phyloP scores from a whole-genome alignment of 805 yeast species.

The Tetrapisispora taiwanensis region DNA sequence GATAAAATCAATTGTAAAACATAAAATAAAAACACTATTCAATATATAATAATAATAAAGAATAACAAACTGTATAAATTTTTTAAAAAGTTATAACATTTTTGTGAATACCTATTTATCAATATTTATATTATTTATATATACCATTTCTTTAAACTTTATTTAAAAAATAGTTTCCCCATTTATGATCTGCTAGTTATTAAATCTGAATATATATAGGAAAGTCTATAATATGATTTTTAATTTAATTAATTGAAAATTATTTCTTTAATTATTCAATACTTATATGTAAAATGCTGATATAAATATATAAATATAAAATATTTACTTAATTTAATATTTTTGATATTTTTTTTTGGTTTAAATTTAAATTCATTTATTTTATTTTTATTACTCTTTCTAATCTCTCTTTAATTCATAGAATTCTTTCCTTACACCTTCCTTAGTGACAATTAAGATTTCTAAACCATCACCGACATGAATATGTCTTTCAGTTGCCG shows the following conservation, averaged over 20 bases:
- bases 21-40: background rate
- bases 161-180: no score
- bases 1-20: background rate
- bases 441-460: slow-evolving; percentile 82
- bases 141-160: no score
- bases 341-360: background rate
- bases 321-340: background rate
- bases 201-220: no score
- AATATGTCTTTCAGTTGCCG: slow-evolving; percentile 97
- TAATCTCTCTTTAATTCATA: slow-evolving; percentile 83
- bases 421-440: slow-evolving; percentile 77
- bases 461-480: slow-evolving; percentile 97
- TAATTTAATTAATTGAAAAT: background rate
- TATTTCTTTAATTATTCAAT: background rate
- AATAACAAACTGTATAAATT: background rate
- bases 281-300: slow-evolving; percentile 2
- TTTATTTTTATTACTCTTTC: slow-evolving; percentile 2
- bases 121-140: no score
- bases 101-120: no score
- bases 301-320: slow-evolving; percentile 2
- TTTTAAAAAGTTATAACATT: no score
- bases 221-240: no score
- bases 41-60: background rate
- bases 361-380: no score
- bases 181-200: no score